Evolutionary conservation across 2,329 filamentous ascomycete genomes (phyloP).

Genomic region (Fusarium nodosum): DNA sequence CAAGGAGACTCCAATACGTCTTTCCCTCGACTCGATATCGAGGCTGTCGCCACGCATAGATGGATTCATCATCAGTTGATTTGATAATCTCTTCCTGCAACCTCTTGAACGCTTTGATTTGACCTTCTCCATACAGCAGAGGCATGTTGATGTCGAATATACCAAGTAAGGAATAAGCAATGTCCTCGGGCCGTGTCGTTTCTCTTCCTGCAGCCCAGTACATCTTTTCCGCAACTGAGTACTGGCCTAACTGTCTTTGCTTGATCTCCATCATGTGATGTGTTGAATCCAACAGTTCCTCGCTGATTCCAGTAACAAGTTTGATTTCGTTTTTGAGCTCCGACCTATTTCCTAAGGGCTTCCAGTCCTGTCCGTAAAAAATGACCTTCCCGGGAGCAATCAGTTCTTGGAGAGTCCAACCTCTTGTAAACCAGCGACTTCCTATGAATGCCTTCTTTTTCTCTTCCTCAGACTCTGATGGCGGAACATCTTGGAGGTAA

Average conservation of each 20-base stretch:
- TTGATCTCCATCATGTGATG: conserved; percentile 26
- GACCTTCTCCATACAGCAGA: conserved; percentile 53
- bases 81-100: conserved; percentile 51
- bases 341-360: conserved; percentile 32
- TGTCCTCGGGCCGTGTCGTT: conserved; percentile 51
- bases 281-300: conserved; percentile 33
- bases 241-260: conserved; percentile 16
- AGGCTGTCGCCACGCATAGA: conserved; percentile 49
- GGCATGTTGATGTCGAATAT: conserved; percentile 55
- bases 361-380: conserved; percentile 47
- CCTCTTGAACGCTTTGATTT: conserved; percentile 48
- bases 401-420: conserved; percentile 52
- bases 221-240: conserved; percentile 50
- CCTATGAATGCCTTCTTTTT: conserved; percentile 3
- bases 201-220: conserved; percentile 51
- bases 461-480: conserved; percentile 6
- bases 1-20: conserved; percentile 50
- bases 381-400: conserved; percentile 48
- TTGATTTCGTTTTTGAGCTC: conserved; percentile 41
- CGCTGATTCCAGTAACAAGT: conserved; percentile 38
- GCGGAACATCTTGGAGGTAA: conserved; percentile 45
- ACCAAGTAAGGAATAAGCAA: conserved; percentile 53
- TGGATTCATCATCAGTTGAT: conserved; percentile 50
- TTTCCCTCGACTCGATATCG: conserved; percentile 27
- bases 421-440: conserved; percentile 49